phyloP scores from a whole-genome alignment of 352 stramenopile genomes.

The Saprolegnia parasitica region DNA sequence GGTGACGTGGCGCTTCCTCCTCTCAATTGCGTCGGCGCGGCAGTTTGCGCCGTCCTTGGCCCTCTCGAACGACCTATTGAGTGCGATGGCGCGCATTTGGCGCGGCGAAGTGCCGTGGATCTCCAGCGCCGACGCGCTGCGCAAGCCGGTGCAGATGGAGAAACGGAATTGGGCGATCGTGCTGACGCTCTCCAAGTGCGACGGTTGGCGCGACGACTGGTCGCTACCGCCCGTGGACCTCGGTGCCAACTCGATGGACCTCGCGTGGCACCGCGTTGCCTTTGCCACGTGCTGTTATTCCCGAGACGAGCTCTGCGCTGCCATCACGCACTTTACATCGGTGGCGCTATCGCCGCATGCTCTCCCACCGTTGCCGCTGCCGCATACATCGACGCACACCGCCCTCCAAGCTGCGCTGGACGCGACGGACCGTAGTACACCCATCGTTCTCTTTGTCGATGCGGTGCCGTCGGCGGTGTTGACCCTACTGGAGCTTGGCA shows the following conservation, averaged over 20 bases:
- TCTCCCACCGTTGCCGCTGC: neutral
- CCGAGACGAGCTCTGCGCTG: neutral
- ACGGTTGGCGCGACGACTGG: too few species aligned
- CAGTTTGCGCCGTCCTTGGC: too few species aligned
- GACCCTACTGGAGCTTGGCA: neutral
- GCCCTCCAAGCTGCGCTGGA: neutral
- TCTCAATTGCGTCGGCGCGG: neutral
- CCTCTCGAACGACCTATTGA: too few species aligned
- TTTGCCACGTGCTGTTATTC: neutral
- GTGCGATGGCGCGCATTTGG: too few species aligned
- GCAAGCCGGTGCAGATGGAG: too few species aligned
- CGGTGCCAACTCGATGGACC: neutral
- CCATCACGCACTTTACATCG: neutral
- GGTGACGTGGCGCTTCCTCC: constrained; percentile 14
- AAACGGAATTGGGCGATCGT: too few species aligned
- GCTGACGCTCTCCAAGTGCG: too few species aligned
- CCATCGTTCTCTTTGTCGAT: constrained; percentile 21
- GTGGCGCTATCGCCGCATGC: neutral
- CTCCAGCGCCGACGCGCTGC: too few species aligned
- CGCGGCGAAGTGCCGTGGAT: too few species aligned
- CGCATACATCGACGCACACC: neutral
- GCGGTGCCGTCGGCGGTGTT: neutral
- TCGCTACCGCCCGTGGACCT: too few species aligned
- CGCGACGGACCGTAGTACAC: neutral
- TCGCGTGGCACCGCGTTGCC: constrained; percentile 1